Base-by-base conservation (phyloP, 805 yeast species). In the Cyberlindnera amylophila region DNA sequence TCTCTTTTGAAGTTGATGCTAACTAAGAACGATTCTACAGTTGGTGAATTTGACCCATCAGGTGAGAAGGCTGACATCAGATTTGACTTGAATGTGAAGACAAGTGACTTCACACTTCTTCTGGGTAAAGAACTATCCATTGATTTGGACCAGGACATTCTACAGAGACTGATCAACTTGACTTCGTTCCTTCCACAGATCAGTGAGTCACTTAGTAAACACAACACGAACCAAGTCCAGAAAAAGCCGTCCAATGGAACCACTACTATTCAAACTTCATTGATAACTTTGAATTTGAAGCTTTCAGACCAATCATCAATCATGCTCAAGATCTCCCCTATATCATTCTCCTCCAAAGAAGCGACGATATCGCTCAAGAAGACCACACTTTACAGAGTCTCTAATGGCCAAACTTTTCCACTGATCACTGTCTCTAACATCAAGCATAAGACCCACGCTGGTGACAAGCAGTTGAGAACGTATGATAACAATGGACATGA, bases 11-110 rank as follows among this genome's bases (percentile, higher is more conserved):
- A 47, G n/a, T 44, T 52, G 1, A 44, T 70, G 5, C 14, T 60
- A 3, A 43, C 63, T 16, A 49, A 44, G 17, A 44, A 57, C 18
- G 54, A 59, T 11, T 38, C 45, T 1, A n/a, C 46, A 6, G 38
- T 60, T 21, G 52, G 54, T 4, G 38, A 45, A 24, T 64, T 74
- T 43, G 57, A 54, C 19, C 53, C 57, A n/a, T 47, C 53, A 19
- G 34, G 57, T 13, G 45, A 52, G 1, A 70, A 69, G 32, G 72
- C 74, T 6, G 86, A 81, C 49, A 36, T 81, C 2, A 54, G 81
- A 27, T 75, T 80, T 54, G 85, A 81, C 53, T 44, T 70, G 17
- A 67, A 70, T 36, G 45, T 55, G 8, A 55, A 50, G 10, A 42
- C 57, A 0, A 52, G 55, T 12, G 71, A 71, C 32, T 57, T 66